Base-by-base conservation (phyloP, 176 grass and related monocot species). In the Oryza officinalis region DNA sequence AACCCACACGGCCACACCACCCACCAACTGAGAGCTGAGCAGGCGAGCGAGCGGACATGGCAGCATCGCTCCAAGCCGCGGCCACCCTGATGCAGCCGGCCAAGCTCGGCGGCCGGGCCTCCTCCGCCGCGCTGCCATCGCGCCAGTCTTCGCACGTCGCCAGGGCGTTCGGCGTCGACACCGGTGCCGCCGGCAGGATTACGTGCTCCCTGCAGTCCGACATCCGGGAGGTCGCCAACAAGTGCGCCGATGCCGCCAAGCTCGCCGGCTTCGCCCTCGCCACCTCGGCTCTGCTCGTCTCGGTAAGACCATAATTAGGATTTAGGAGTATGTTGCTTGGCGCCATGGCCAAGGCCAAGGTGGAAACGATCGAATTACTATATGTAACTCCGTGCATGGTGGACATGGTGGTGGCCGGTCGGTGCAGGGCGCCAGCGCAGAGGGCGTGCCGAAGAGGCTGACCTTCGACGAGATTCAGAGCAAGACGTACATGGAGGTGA, bases 401-500 rank as follows among this genome's bases (percentile, higher is more conserved):
- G 35, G 35, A 37, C 35, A 37, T 41, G 47, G 44, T 15, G 45
- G 13, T 50, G 45, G 3, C 37, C 37, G 40, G 45, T 2, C 20
- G 52, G 26, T 35, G 45, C 74, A 97, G 94, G 94, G 94, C 17
- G 94, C 91, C 4, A 93, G 67, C 44, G 94, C 94, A 0, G 94
- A 97, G 84, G 94, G 86, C 5, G 63, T 65, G 57, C 86, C 94
- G 0, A 93, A 86, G 81, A 81, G 94, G 82, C 87, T 97, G 65
- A 93, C 94, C 44, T 97, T 86, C 26, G 94, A 97, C 45, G 89
- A 97, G 87, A 93, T 97, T 78, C 91, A 97, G 78, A 97, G 94
- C 84, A 88, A 91, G 81, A 97, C 91, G 15, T 97, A 97, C 91
- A 81, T 91, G 91, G 94, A 97, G 79, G 94, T 97, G 59, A 97